Conservation (phyloP, 257 asterid species). For the Penstemon barbatus region DNA sequence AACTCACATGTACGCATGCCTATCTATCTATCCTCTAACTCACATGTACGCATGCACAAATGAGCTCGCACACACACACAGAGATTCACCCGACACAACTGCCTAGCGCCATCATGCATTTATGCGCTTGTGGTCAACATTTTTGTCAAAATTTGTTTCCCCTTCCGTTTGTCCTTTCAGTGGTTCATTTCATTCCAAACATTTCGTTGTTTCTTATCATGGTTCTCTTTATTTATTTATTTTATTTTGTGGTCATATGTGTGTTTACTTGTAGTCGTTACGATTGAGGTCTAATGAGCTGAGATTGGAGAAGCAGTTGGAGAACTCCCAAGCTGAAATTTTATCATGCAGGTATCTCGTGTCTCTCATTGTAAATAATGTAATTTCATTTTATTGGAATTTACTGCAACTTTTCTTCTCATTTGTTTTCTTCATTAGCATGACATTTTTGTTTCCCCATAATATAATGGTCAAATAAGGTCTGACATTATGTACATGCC, state of each 20-base stretch:
- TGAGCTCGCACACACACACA: not conserved
- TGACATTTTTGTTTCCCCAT: not conserved
- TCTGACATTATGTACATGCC: not conserved
- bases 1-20: too few relatives aligned
- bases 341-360: conserved; percentile 64
- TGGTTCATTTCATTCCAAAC: conserved; percentile 17
- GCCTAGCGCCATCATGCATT: not conserved
- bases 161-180: conserved; percentile 10
- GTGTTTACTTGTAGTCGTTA: conserved; percentile 58
- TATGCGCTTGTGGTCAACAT: not conserved
- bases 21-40: too few relatives aligned
- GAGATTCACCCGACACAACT: not conserved
- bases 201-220: conserved; percentile 10
- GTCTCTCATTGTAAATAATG: conserved; percentile 7
- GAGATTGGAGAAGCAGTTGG: conserved; percentile 84
- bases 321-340: conserved; percentile 65
- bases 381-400: not conserved
- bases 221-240: conserved; percentile 8
- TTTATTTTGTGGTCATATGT: conserved; percentile 13
- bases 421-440: conserved; percentile 18
- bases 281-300: conserved; percentile 96
- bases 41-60: too few relatives aligned
- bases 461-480: conserved; percentile 18
- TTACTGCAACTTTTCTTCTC: not conserved
- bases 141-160: conserved; percentile 5